Evolutionary conservation across 768 basidiomycete species (phyloP), one percentile per base, ranked within the genome.

Genomic region (Suillus decipiens): DNA sequence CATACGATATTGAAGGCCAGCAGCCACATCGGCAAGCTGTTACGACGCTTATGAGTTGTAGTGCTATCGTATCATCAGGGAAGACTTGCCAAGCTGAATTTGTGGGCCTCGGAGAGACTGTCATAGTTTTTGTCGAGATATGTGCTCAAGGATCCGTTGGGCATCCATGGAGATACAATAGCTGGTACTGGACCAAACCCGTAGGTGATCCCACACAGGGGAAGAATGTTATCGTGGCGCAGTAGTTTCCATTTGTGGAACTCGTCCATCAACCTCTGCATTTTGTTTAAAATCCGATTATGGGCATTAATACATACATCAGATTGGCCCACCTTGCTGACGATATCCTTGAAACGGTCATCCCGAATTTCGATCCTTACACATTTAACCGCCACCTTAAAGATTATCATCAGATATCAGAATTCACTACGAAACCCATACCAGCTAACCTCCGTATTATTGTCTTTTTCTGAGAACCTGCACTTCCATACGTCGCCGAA

Each of bases 181-280:
- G 71, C 68, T 53, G 62, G 45, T 45, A 64, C 41, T 39, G 60
- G 68, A 24, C 61, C 61, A 61, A 66, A 28, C 36, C 67, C 70
- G 24, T 75, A 75, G 22, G 72, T 70, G 3, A 72, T 75, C 14
- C 80, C 80, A 58, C 70, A 72, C 1, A 81, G 67, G 33, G 73
- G 69, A 34, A 81, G 65, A 31, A 81, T 71, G 57, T 80, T 69
- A n/a, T 77, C 76, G 66, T 81, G 80, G 8, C 72, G 28, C 28
- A 81, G 74, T 36, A 41, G 54, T 55, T 22, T 36, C 54, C 54
- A 55, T n/a, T 55, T 55, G 34, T 2, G 7, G 34, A 55, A 55
- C 7, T 55, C 54, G 3, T 55, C 3, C 34, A 36, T 53, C 11
- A 53, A 33, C 19, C 51, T 53, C 51, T 53, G 33, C n/a, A n/a